Evolutionary conservation across 108 stramenopile species (phyloP).

Genomic region (Cyclotella kingstonii): DNA sequence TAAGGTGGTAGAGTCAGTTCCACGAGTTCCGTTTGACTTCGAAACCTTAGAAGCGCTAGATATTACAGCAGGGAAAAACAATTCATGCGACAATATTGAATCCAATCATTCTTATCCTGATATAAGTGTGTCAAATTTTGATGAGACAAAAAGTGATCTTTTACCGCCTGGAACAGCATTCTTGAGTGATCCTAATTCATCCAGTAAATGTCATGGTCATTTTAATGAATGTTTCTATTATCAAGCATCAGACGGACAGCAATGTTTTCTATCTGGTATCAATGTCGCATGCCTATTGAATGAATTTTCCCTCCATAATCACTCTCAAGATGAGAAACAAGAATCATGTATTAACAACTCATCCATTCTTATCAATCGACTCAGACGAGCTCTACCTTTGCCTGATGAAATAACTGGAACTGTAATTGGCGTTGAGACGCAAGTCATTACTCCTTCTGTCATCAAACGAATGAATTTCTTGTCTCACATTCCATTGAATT

Average conservation of each 20-base stretch:
- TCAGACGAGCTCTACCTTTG: slow-evolving; percentile 33
- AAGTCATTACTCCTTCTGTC: slow-evolving; percentile 54
- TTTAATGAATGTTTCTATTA: slow-evolving; percentile 54
- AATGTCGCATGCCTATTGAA: slow-evolving; percentile 65
- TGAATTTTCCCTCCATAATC: slow-evolving; percentile 52
- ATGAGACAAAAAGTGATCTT: slow-evolving; percentile 1
- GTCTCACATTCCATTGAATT: slow-evolving; percentile 66
- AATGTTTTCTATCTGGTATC: slow-evolving; percentile 69
- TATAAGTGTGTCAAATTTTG: too few relatives aligned
- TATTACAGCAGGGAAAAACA: too few relatives aligned
- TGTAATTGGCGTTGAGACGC: slow-evolving; percentile 57
- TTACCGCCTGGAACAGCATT: slow-evolving; percentile 24
- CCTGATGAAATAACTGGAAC: slow-evolving; percentile 68
- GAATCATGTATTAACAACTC: neutral
- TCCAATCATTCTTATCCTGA: too few relatives aligned
- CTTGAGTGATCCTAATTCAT: too few relatives aligned
- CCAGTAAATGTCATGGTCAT: neutral
- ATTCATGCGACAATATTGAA: too few relatives aligned
- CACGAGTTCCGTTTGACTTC: neutral
- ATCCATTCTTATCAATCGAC: too few relatives aligned
- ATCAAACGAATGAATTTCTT: slow-evolving; percentile 71
- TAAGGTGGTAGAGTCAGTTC: neutral
- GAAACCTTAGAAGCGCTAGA: too few relatives aligned
- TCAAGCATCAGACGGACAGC: slow-evolving; percentile 77
- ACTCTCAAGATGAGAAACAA: too few relatives aligned